Evolutionary conservation across 768 basidiomycete species (phyloP).

Genomic region (Leccinum longicurvipes): DNA sequence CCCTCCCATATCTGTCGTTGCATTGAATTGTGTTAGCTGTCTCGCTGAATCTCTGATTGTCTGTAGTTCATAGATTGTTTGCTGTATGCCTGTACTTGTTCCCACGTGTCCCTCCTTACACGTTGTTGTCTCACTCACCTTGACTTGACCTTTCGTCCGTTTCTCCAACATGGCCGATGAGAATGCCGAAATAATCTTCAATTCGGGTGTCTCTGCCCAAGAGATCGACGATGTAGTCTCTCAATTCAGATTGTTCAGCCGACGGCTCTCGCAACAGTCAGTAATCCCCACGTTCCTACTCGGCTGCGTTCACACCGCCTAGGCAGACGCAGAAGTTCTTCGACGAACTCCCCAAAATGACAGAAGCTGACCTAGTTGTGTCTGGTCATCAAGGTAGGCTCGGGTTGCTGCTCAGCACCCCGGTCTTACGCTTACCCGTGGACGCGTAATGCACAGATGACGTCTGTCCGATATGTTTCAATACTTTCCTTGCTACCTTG

Average conservation of each 20-base stretch:
- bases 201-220: constrained; percentile 19
- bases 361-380: constrained; percentile 46
- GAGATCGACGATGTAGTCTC: constrained; percentile 31
- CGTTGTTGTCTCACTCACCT: neutral
- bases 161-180: constrained; percentile 22
- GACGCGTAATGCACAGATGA: constrained; percentile 45
- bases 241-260: constrained; percentile 27
- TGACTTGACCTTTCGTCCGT: neutral
- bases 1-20: constrained; percentile 23
- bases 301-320: constrained; percentile 8
- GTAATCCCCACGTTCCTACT: neutral
- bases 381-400: constrained; percentile 46
- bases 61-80: constrained; percentile 24
- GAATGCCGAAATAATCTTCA: constrained; percentile 4
- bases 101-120: constrained; percentile 22
- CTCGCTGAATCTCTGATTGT: constrained; percentile 28
- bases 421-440: neutral
- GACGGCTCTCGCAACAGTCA: constrained; percentile 28
- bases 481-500: constrained; percentile 60
- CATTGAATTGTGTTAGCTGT: constrained; percentile 21
- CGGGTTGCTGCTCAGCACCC: neutral
- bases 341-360: constrained; percentile 44
- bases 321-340: constrained; percentile 41
- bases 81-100: constrained; percentile 24
- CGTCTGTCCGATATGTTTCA: constrained; percentile 73